These are phyloP conservation scores for Aspergillus arachidicola DNA, from an alignment of 2,329 filamentous ascomycete species.

Conservation along the genomic window DNA sequence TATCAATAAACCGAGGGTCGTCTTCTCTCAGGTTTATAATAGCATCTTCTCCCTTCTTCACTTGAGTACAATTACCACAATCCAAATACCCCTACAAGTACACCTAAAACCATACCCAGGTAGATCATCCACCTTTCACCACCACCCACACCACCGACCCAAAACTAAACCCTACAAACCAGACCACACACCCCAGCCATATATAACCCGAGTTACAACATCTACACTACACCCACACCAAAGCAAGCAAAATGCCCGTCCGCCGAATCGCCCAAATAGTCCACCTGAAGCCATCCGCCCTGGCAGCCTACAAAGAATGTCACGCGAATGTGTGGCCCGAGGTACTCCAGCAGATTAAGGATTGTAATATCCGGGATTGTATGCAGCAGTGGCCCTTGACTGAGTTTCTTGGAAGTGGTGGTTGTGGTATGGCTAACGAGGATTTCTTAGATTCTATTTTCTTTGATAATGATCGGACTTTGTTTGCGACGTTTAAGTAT, in stretches of 20 bases:
- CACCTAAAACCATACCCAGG: too few relatives aligned
- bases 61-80: not conserved
- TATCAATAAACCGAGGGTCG: not conserved
- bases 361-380: constrained; percentile 76
- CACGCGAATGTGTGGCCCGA: constrained; percentile 77
- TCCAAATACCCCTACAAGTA: too few relatives aligned
- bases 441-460: constrained; percentile 64
- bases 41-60: not conserved
- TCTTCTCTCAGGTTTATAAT: not conserved
- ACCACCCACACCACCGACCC: too few relatives aligned
- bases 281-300: constrained; percentile 67
- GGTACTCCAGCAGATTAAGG: constrained; percentile 73
- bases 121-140: too few relatives aligned
- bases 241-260: constrained; percentile 18
- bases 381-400: constrained; percentile 28
- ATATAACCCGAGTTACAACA: too few relatives aligned
- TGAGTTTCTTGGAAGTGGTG: not conserved
- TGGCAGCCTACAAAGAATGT: constrained; percentile 71
- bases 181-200: too few relatives aligned
- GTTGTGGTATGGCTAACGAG: not conserved
- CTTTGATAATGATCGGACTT: constrained; percentile 67
- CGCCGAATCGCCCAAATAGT: constrained; percentile 70
- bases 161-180: too few relatives aligned
- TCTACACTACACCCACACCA: not conserved
- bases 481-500: constrained; percentile 80